Evolutionary conservation across 2,329 filamentous ascomycete genomes (phyloP), one percentile per base, ranked within the genome.

Genomic region (Colletotrichum sp.): DNA sequence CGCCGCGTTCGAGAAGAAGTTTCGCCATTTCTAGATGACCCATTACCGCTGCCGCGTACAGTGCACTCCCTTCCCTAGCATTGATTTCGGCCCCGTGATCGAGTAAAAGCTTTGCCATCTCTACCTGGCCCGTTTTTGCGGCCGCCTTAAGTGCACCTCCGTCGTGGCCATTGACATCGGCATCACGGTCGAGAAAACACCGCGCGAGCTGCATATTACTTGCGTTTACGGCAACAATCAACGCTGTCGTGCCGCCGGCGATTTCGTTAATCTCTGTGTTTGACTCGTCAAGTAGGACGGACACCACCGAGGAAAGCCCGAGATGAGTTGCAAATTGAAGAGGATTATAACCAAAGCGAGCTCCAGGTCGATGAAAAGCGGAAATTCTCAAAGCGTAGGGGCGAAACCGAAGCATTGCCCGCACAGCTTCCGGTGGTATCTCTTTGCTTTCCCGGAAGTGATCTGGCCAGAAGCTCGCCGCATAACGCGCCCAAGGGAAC

Each of bases 321-420:
- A 3, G 2, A n/a, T 43, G 0, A 6, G 9, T n/a, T 43, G 18
- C 9, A 0, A 12, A 0, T 5, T n/a, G 39, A n/a, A 43, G 39
- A n/a, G 5, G 39, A 43, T 43, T 43, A 43, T 10, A 9, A 1
- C 12, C 32, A 6, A 6, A 13, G 32, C 5, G 13, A 13, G 1
- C 12, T 15, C 32, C 0, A 12, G 10, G 4, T 32, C 4, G 4
- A 6, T 12, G 1, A 13, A 9, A 34, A 34, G 12, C 1, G 12
- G 12, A 34, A 15, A 36, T 15, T 1, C 13, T 39, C 16, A 43
- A 43, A 43, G 39, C 39, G 16, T 9, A 2, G 16, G 16, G 36
- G 36, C 16, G 36, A 5, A 18, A 3, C 5, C 5, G 36, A 18
- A 43, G 36, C 36, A 43, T 43, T 18, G 34, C 34, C 7, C 28